A percentile compares a stretch with the other conserved stretches of the same genome.
Evolutionary conservation across 192 early-diverging fungal species (phyloP).

Genomic region (Gigaspora rosea): DNA sequence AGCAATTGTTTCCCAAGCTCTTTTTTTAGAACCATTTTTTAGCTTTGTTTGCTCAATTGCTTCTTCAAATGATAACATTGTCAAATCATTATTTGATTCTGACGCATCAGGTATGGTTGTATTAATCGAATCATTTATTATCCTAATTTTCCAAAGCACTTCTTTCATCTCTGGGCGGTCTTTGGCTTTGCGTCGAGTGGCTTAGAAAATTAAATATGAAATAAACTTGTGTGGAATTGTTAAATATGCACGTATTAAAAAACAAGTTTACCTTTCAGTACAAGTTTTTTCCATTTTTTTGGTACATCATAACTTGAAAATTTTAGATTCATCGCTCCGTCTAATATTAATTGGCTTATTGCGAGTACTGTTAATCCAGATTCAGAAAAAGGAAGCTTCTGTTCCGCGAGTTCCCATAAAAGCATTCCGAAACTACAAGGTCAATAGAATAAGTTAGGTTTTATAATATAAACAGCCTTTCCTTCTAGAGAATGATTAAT

Average conservation of each 20-base stretch:
- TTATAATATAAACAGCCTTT: not conserved
- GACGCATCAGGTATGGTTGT: too few relatives aligned
- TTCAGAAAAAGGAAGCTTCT: not conserved
- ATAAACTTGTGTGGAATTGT: too few relatives aligned
- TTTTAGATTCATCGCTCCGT: not conserved
- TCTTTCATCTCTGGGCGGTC: too few relatives aligned
- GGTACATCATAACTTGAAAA: too few relatives aligned
- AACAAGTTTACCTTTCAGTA: too few relatives aligned
- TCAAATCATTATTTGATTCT: too few relatives aligned
- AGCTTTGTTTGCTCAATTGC: not conserved
- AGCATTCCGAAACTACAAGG: conserved; percentile 18
- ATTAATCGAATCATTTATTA: too few relatives aligned
- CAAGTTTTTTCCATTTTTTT: too few relatives aligned
- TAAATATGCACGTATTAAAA: too few relatives aligned
- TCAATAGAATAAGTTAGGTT: not conserved
- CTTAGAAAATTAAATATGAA: too few relatives aligned
- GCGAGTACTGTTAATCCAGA: not conserved
- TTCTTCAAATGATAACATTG: not conserved
- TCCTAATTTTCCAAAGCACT: too few relatives aligned
- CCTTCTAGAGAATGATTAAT: not conserved
- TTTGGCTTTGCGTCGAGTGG: too few relatives aligned
- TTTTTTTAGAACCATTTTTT: not conserved
- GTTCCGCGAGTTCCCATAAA: conserved; percentile 18
- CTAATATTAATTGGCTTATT: not conserved
- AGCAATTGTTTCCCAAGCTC: not conserved